Evolutionary conservation across 2,329 filamentous ascomycete species (phyloP).

Genomic region (Exophiala sp.): DNA sequence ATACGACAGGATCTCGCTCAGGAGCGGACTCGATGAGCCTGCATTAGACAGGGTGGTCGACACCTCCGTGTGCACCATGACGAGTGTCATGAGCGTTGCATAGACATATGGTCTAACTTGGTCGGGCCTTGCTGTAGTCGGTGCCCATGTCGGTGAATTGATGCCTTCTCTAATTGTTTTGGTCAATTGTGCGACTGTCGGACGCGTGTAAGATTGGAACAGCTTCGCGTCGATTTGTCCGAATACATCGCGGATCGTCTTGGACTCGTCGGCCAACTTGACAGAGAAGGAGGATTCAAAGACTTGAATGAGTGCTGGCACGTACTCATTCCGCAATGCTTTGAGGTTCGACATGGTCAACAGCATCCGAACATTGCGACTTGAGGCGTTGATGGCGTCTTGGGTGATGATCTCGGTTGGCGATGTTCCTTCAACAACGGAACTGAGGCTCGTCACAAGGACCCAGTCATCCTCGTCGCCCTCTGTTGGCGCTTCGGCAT

Average conservation of each 20-base stretch:
- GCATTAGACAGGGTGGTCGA: conserved; percentile 60
- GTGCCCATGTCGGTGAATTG: conserved; percentile 63
- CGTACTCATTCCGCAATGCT: conserved; percentile 69
- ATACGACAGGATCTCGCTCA: conserved; percentile 74
- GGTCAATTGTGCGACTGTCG: conserved; percentile 62
- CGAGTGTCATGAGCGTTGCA: conserved; percentile 73
- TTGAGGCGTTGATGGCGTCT: conserved; percentile 49
- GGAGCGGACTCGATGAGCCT: conserved; percentile 67
- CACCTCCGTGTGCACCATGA: conserved; percentile 86
- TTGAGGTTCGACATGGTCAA: conserved; percentile 90
- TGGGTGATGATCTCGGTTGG: conserved; percentile 40
- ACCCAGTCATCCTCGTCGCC: conserved; percentile 53
- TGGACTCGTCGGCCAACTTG: conserved; percentile 86
- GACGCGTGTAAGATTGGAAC: conserved; percentile 86
- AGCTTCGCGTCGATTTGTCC: conserved; percentile 83
- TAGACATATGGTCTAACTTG: conserved; percentile 87
- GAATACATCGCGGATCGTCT: conserved; percentile 84
- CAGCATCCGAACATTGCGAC: conserved; percentile 84
- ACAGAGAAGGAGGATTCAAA: conserved; percentile 94
- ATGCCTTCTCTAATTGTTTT: conserved; percentile 69
- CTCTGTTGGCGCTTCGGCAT: conserved; percentile 71
- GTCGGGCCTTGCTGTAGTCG: conserved; percentile 54
- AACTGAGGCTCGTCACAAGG: conserved; percentile 39
- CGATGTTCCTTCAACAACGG: conserved; percentile 28
- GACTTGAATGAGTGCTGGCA: conserved; percentile 81